These are phyloP conservation scores for Rasamsonia emersonii DNA, from an alignment of 2,329 filamentous ascomycete genomes.

Conservation along the genomic window DNA sequence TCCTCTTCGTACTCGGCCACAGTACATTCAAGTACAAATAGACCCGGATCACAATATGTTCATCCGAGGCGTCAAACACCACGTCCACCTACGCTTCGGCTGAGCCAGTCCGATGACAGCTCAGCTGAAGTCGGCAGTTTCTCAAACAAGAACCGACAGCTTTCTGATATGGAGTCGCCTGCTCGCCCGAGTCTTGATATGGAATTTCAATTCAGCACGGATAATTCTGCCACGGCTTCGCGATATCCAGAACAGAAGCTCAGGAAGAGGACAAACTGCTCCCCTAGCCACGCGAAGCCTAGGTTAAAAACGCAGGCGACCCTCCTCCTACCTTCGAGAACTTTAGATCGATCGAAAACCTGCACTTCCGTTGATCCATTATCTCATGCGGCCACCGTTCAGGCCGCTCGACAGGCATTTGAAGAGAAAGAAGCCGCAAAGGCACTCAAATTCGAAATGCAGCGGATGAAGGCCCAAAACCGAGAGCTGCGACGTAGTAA, in stretches of 20 bases:
- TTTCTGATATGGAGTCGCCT: constrained; percentile 5
- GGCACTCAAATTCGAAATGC: constrained; percentile 45
- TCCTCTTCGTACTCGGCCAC: constrained; percentile 45
- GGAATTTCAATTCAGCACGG: no score
- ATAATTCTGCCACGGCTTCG: no score
- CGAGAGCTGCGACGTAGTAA: constrained; percentile 35
- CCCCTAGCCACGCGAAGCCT: no score
- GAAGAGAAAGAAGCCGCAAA: constrained; percentile 52
- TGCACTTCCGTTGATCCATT: constrained; percentile 44
- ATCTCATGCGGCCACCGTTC: constrained; percentile 47
- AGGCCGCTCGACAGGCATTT: constrained; percentile 49
- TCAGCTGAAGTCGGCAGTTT: constrained; percentile 26
- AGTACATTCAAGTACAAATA: constrained; percentile 37
- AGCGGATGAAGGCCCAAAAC: constrained; percentile 40
- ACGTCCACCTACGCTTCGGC: constrained; percentile 45
- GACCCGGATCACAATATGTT: constrained; percentile 44
- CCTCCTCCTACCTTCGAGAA: no score
- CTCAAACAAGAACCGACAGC: constrained; percentile 4
- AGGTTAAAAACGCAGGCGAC: no score
- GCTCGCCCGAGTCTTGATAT: no score
- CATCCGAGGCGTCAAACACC: constrained; percentile 50
- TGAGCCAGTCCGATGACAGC: constrained; percentile 41
- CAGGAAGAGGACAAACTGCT: no score
- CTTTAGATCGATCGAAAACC: constrained; percentile 45
- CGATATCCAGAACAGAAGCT: no score